Percentiles rank a stretch among this genome's conserved stretches.
These are phyloP conservation scores for Cronartium quercuum DNA, from an alignment of 1,284 basidiomycete genomes.

Conservation along the genomic window DNA sequence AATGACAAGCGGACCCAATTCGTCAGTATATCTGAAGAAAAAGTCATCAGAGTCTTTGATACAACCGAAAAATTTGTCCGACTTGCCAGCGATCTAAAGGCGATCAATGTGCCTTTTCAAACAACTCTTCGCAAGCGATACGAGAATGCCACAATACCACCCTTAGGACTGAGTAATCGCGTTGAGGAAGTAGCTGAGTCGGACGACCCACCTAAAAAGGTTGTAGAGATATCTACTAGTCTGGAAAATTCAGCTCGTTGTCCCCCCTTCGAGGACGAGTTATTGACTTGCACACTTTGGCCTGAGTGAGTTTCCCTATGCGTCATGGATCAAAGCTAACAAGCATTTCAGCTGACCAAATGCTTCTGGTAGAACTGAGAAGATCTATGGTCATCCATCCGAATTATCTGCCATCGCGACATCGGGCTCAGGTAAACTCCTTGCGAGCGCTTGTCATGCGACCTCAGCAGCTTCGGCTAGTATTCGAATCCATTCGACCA, in stretches of 20 bases:
- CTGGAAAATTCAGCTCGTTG: conserved; percentile 46
- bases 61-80: conserved; percentile 72
- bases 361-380: conserved; percentile 58
- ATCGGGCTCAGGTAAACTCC: conserved; percentile 62
- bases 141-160: conserved; percentile 65
- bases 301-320: conserved; percentile 57
- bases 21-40: conserved; percentile 83
- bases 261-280: conserved; percentile 69
- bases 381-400: conserved; percentile 95
- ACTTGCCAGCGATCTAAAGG: conserved; percentile 49
- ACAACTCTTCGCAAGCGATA: conserved; percentile 54
- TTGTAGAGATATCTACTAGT: background rate
- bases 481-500: conserved; percentile 72
- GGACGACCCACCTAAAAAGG: background rate
- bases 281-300: conserved; percentile 84
- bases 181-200: conserved; percentile 56
- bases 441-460: conserved; percentile 90
- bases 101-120: conserved; percentile 44
- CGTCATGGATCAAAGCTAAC: background rate
- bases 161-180: conserved; percentile 67
- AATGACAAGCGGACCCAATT: conserved; percentile 61
- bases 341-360: background rate
- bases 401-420: conserved; percentile 76
- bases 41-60: conserved; percentile 82
- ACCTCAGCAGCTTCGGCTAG: conserved; percentile 80